phyloP scores from a whole-genome alignment of 202 grass and related monocot genomes.

The Setaria italica region DNA sequence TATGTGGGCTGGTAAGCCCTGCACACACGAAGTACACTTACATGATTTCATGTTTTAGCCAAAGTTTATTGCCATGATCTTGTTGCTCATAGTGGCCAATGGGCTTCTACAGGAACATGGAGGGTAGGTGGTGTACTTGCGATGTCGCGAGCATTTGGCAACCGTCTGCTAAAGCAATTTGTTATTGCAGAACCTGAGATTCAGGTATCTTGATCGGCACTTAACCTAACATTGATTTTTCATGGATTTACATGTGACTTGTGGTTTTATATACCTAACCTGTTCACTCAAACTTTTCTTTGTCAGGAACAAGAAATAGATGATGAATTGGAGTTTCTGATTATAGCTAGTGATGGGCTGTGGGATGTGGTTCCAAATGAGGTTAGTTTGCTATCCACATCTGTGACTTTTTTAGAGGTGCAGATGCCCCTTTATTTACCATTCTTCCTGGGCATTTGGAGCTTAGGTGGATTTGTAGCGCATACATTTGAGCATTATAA shows the following conservation, averaged over 20 bases:
- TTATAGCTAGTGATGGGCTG: constrained; percentile 96
- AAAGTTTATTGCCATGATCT: constrained; percentile 33
- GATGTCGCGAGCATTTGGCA: constrained; percentile 98
- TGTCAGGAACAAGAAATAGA: constrained; percentile 78
- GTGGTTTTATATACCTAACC: neutral
- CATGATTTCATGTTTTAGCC: constrained; percentile 25
- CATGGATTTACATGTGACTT: constrained; percentile 18
- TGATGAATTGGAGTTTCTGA: constrained; percentile 84
- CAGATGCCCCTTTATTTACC: neutral
- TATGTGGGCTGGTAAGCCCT: constrained; percentile 92
- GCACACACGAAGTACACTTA: neutral
- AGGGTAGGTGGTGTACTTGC: constrained; percentile 96
- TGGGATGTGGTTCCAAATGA: constrained; percentile 96
- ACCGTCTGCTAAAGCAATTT: constrained; percentile 91
- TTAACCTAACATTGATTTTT: constrained; percentile 15
- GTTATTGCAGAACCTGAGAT: constrained; percentile 96
- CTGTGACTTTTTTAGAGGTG: constrained; percentile 15
- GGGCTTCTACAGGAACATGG: constrained; percentile 79
- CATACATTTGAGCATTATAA: neutral
- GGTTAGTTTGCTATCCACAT: constrained; percentile 58
- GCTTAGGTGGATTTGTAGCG: neutral
- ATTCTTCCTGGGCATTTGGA: neutral
- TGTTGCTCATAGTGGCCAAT: constrained; percentile 45
- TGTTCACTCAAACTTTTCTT: constrained; percentile 21
- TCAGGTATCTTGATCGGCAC: constrained; percentile 56